phyloP scores from a whole-genome alignment of 148 eudicot genomes.

The Dysphania ambrosioides region DNA sequence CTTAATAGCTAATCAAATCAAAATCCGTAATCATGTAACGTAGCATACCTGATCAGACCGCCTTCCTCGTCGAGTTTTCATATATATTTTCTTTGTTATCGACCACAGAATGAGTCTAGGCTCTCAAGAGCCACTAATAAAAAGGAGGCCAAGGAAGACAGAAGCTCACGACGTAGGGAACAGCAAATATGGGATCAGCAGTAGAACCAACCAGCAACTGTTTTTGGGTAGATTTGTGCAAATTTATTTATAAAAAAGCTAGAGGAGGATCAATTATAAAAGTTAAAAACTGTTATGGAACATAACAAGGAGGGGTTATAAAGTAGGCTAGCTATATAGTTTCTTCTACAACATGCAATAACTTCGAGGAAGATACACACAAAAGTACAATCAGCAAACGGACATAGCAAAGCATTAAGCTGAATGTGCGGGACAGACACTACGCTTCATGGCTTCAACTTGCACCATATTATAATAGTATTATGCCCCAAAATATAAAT shows the following conservation, averaged over 20 bases:
- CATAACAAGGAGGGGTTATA: neutral
- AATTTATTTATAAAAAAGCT: too few relatives aligned
- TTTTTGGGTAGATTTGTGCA: conserved; percentile 9
- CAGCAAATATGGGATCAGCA: neutral
- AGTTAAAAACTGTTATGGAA: conserved; percentile 11
- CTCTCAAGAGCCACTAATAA: neutral
- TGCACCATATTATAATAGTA: conserved; percentile 22
- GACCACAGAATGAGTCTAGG: neutral
- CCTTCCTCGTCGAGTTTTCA: conserved; percentile 57
- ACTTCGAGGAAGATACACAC: conserved; percentile 35
- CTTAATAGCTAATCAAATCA: neutral
- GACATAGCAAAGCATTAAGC: conserved; percentile 23
- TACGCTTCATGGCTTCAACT: conserved; percentile 37
- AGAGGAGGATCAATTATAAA: neutral
- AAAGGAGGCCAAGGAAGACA: neutral
- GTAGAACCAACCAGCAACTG: conserved; percentile 14
- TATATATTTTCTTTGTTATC: conserved; percentile 9
- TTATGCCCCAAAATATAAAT: neutral
- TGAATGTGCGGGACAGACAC: conserved; percentile 27
- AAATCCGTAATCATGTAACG: too few relatives aligned
- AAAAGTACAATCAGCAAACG: conserved; percentile 8
- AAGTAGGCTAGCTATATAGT: neutral
- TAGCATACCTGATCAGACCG: conserved; percentile 60
- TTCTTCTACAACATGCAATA: neutral
- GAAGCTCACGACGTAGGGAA: conserved; percentile 2